Percentiles rank a stretch among this genome's conserved stretches.
Evolutionary conservation across 169 alveolate genomes (phyloP).

Genomic region (Besnoitia besnoiti): DNA sequence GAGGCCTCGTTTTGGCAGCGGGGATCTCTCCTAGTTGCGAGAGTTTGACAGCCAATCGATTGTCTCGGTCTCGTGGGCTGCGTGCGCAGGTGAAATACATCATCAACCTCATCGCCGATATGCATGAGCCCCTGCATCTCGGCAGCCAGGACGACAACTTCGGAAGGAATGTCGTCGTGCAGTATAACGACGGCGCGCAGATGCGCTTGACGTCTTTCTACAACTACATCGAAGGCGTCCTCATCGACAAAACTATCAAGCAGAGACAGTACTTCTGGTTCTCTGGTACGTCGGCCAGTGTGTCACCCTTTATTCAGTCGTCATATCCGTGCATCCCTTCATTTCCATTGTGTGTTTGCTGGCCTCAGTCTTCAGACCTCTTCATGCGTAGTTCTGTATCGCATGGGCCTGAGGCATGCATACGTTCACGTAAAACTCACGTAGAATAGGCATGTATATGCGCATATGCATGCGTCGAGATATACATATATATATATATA

Average conservation of each 20-base stretch:
- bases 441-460: background rate
- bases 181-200: background rate
- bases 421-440: background rate
- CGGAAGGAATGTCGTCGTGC: slow-evolving; percentile 35
- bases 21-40: too few relatives aligned
- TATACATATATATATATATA: background rate
- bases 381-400: too few relatives aligned
- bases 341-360: too few relatives aligned
- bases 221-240: slow-evolving; percentile 31
- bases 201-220: slow-evolving; percentile 9
- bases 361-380: too few relatives aligned
- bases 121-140: slow-evolving; percentile 75
- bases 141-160: slow-evolving; percentile 58
- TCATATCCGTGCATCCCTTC: too few relatives aligned
- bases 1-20: too few relatives aligned
- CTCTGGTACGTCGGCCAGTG: slow-evolving; percentile 55
- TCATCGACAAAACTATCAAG: slow-evolving; percentile 28
- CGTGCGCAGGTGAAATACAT: slow-evolving; percentile 60
- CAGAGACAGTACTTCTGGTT: slow-evolving; percentile 60
- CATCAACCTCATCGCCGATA: slow-evolving; percentile 73
- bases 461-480: background rate
- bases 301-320: too few relatives aligned
- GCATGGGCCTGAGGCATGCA: too few relatives aligned
- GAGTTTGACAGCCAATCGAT: too few relatives aligned
- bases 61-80: too few relatives aligned